A percentile compares a stretch with the other conserved stretches of the same genome.
Conservation (phyloP, 306 rosid species). For the Pyrus communis region DNA sequence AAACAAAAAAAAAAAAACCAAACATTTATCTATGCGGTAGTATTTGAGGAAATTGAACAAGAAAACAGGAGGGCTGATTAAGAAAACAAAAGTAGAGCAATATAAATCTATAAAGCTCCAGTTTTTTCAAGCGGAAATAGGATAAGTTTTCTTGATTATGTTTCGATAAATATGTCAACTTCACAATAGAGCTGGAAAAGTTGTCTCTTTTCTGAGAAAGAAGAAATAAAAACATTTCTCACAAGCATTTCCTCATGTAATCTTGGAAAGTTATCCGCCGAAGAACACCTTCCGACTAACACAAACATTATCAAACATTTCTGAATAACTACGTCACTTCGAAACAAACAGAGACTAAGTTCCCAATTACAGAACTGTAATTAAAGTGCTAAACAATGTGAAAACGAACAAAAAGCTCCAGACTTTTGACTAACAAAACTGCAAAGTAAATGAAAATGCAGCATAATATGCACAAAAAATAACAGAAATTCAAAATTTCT, state of each 20-base stretch:
- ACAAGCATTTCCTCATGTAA: not conserved
- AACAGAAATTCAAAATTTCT: not conserved
- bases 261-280: not conserved
- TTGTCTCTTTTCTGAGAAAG: not conserved
- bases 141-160: not conserved
- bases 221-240: not conserved
- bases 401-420: not conserved
- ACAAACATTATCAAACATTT: not conserved
- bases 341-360: not conserved
- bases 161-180: not conserved
- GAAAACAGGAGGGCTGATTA: not conserved
- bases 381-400: not conserved
- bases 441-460: not conserved
- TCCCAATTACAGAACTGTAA: not conserved
- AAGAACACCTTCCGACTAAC: not conserved
- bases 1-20: not conserved
- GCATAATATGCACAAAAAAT: not conserved
- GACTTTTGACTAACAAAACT: not conserved
- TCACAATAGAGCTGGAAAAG: not conserved
- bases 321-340: not conserved
- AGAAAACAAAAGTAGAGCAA: not conserved
- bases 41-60: not conserved
- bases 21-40: not conserved
- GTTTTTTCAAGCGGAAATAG: not conserved
- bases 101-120: not conserved